Base-by-base conservation (phyloP, 768 basidiomycete species). In the Pleurotus pulmonarius region DNA sequence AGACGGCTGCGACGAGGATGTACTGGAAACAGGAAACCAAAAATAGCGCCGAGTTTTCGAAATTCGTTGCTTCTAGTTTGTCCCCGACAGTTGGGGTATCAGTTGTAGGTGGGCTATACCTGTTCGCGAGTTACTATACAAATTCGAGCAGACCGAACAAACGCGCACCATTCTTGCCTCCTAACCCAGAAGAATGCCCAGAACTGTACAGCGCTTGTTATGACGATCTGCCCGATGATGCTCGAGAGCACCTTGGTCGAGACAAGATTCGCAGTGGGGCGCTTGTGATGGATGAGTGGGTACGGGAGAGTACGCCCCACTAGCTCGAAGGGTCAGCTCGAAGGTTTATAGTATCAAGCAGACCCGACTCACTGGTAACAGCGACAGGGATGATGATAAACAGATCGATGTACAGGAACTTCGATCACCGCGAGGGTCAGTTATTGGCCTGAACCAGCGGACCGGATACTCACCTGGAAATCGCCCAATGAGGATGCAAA, bases 381-480 rank as follows among this genome's bases (percentile, higher is more conserved):
- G 97, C 97, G 47, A 98, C 82, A 1, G 97, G 97, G 46, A 98
- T 93, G 66, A 98, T 99, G 72, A 99, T 92, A 72, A 96, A 94
- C 37, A 99, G 78, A 70, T 99, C 97, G 60, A 99, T 98, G 69
- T 98, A 98, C 12, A 99, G 77, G 71, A 99, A 98, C 89, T 92
- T 64, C 34, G 29, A 34, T 34, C 29, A 8, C 29, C 29, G 29
- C 29, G 29, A 34, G 20, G 62, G 25, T 60, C 59, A 52, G 59
- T 58, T 49, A 57, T 52, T 39, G 63, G 5, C 20, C n/a, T 4
- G 44, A 55, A 40, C 26, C 16, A 18, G 46, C 41, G 34, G 44
- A 43, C 46, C 25, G 43, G 47, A 40, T 49, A 59, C 82, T 54
- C 58, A 90, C 94, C 83, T 98, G 90, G 69, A 98, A 96, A 69